These are phyloP conservation scores for Melastoma malabathricum DNA, from an alignment of 345 rosid species.

Conservation along the genomic window DNA sequence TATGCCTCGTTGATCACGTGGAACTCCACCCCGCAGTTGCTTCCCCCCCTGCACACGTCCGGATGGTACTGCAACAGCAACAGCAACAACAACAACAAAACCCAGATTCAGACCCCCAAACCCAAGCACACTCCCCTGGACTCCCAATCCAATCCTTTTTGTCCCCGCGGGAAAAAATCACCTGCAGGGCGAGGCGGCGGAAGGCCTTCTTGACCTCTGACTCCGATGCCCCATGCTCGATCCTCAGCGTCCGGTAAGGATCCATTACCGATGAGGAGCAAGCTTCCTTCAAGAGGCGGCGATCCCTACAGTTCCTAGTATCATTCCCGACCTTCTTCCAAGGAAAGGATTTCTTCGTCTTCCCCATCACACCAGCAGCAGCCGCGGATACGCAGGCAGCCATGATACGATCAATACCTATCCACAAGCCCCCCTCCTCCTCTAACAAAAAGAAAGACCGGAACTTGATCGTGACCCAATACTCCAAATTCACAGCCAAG, in stretches of 20 bases:
- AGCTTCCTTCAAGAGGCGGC: conserved; percentile 13
- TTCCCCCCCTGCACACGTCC: conserved; percentile 94
- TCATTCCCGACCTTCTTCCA: background rate
- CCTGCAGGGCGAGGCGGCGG: conserved; percentile 74
- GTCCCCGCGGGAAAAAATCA: conserved; percentile 3
- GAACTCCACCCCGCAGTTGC: conserved; percentile 61
- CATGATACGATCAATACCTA: too few species aligned
- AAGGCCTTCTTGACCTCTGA: conserved; percentile 85
- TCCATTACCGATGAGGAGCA: conserved; percentile 39
- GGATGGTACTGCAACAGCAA: conserved; percentile 70
- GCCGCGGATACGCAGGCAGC: too few species aligned
- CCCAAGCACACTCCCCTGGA: too few species aligned
- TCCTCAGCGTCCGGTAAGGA: conserved; percentile 56
- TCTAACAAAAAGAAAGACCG: background rate
- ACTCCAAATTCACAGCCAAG: too few species aligned
- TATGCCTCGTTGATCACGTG: conserved; percentile 79
- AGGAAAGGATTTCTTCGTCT: background rate
- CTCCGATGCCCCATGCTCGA: conserved; percentile 69
- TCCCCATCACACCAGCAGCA: conserved; percentile 3
- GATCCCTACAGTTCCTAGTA: conserved; percentile 5
- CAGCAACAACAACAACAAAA: background rate
- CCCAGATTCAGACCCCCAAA: background rate
- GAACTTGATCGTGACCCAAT: background rate
- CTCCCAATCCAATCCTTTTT: too few species aligned
- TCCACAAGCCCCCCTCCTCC: background rate